Evolutionary conservation across 306 rosid species (phyloP).

Genomic region (Acacia melanoxylon): DNA sequence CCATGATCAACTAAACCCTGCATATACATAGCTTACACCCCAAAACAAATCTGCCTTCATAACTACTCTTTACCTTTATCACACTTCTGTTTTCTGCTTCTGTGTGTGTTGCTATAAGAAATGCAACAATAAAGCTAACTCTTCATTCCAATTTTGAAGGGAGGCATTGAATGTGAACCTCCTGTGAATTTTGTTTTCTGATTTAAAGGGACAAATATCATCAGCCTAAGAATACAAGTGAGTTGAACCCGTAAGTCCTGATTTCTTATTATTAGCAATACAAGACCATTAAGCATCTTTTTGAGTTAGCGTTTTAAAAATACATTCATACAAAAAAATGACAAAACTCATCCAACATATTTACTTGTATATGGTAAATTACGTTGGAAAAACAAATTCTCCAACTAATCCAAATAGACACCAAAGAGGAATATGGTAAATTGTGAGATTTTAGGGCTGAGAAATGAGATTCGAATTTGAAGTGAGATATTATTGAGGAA

Average conservation of each 20-base stretch:
- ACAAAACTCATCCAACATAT: no score
- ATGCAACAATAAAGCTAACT: background rate
- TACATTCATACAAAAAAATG: accelerated
- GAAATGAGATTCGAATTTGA: background rate
- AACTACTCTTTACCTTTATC: background rate
- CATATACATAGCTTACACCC: background rate
- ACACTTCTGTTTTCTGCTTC: conserved; percentile 18
- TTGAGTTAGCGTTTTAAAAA: no score
- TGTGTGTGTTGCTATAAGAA: background rate
- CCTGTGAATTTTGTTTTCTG: background rate
- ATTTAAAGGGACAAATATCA: no score
- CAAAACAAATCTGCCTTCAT: background rate
- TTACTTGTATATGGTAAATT: no score
- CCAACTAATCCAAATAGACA: no score
- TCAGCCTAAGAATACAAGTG: no score
- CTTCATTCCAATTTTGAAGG: background rate
- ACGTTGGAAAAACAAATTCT: no score
- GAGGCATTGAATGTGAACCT: background rate
- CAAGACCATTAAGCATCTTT: no score
- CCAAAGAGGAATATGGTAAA: background rate
- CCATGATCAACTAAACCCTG: conserved; percentile 17
- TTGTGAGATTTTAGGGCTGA: background rate
- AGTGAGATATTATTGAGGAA: background rate
- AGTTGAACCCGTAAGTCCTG: no score
- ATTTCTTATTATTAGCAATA: no score